Conservation (phyloP, 345 rosid species). For the Lepidium africanum region DNA sequence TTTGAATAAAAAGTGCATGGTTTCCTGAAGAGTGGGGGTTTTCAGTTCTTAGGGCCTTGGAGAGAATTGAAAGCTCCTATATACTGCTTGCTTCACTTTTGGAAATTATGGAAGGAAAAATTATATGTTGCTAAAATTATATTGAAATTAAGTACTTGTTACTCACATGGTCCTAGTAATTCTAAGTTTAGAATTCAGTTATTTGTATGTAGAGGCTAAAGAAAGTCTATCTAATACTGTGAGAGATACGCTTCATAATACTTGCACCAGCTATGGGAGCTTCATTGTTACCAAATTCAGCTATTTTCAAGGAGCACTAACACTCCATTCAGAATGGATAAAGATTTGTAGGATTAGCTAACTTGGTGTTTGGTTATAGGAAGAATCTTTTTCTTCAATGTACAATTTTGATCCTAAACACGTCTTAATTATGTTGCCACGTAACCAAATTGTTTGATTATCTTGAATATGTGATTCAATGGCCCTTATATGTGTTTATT, state of each 20-base stretch:
- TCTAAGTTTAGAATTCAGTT: background rate
- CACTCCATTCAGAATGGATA: background rate
- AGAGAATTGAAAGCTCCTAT: background rate
- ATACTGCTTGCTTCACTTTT: background rate
- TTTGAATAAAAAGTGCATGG: conserved; percentile 5
- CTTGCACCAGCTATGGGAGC: background rate
- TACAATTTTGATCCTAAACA: background rate
- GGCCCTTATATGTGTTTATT: background rate
- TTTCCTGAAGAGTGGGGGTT: conserved; percentile 1
- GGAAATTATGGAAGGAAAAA: background rate
- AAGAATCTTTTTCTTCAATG: background rate
- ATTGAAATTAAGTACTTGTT: background rate
- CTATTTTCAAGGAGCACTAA: background rate
- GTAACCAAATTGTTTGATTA: background rate
- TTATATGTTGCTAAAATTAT: background rate
- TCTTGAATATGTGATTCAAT: background rate
- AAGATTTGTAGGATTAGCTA: background rate
- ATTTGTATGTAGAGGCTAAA: background rate
- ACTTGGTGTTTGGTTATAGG: background rate
- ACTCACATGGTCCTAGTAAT: conserved; percentile 3
- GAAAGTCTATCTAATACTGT: background rate
- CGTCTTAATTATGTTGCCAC: background rate
- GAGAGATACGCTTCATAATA: conserved; percentile 1
- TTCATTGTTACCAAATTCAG: background rate
- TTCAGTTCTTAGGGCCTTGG: background rate